Evolutionary conservation across 2,329 filamentous ascomycete species (phyloP), one percentile per base, ranked within the genome.

Genomic region (Aspergillus chevalieri): DNA sequence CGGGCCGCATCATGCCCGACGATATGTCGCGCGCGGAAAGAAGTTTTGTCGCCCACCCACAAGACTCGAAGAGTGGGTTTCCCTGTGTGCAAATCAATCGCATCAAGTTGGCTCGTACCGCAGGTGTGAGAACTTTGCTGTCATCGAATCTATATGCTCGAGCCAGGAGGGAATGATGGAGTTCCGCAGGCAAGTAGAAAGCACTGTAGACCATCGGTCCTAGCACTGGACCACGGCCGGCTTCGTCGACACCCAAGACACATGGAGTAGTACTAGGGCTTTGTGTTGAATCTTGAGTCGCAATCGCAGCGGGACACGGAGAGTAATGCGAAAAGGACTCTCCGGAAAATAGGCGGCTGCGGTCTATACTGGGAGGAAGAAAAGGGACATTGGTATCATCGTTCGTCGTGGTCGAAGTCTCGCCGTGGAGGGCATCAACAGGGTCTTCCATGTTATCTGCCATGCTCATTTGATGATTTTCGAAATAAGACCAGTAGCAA

Each of bases 211-310:
- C 80, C 83, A 84, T 86, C 15, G 81, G 83, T 22, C 80, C 92
- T 10, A 97, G 80, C n/a, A 96, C 92, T 21, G 92, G 92, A 1
- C 92, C 92, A 63, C 92, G 83, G 43, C 92, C 92, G 58, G 92
- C 92, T 76, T 97, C 92, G 68, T 97, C 92, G 46, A 97, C 86
- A 54, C 92, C 92, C 19, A 97, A 78, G 17, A 87, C 85, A 69
- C 88, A 93, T 63, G 83, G 79, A 49, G 76, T 79, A 42, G 67
- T 65, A 12, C 70, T 59, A 66, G 64, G 54, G 3, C 71, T 60
- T 41, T 68, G 65, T 2, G 61, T 59, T 6, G 63, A 54, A 17
- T 73, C 56, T 52, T 73, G 60, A 1, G 76, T 68, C 19, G 77
- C 77, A 47, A 89, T 80, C n/a, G 72, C 66, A 0, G 78, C 64